Percentiles rank a stretch among this genome's conserved stretches.
These are phyloP conservation scores for Leonotis leonurus DNA, from an alignment of 257 asterid genomes.

Conservation along the genomic window DNA sequence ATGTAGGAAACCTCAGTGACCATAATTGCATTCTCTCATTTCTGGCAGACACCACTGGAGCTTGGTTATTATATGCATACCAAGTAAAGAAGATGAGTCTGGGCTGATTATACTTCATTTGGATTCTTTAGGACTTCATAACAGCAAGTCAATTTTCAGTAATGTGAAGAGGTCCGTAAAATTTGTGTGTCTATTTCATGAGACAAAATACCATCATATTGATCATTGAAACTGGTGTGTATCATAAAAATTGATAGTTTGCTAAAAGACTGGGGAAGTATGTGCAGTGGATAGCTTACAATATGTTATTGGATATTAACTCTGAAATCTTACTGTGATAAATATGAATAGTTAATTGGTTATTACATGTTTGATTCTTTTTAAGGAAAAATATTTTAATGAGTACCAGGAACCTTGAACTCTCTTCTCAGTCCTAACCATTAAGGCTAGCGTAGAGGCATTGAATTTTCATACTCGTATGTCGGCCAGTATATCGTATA, in stretches of 20 bases:
- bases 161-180: slow-evolving; percentile 60
- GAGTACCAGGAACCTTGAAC: too few relatives aligned
- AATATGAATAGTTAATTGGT: background rate
- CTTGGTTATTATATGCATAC: slow-evolving; percentile 84
- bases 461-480: too few relatives aligned
- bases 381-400: too few relatives aligned
- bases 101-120: slow-evolving; percentile 76
- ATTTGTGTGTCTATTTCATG: background rate
- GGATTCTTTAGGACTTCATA: slow-evolving; percentile 80
- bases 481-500: too few relatives aligned
- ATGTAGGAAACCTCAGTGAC: slow-evolving; percentile 14
- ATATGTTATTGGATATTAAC: background rate
- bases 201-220: background rate
- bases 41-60: slow-evolving; percentile 83
- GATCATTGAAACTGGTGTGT: background rate
- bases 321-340: background rate
- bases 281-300: background rate
- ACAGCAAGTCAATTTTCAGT: slow-evolving; percentile 46
- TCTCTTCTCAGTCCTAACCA: too few relatives aligned
- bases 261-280: background rate
- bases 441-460: too few relatives aligned
- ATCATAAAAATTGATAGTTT: background rate
- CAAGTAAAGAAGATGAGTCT: slow-evolving; percentile 59
- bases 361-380: background rate
- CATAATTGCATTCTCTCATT: slow-evolving; percentile 17